A percentile compares a stretch with the other conserved stretches of the same genome.
Conservation (phyloP, 768 basidiomycete species). For the Podaxis sp. region DNA sequence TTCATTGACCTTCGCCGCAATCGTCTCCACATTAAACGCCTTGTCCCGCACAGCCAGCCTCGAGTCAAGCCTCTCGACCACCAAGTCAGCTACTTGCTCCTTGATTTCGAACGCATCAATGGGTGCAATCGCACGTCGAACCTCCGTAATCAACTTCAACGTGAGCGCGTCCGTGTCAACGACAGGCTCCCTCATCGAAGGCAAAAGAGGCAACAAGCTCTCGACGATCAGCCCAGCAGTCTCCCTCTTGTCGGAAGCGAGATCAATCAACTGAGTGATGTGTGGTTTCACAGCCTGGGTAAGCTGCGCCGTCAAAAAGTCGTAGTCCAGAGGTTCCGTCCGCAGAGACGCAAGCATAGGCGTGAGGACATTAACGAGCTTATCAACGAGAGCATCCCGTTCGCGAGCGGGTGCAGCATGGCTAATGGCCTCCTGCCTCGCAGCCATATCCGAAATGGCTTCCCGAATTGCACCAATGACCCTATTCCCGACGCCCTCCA, state of each 20-base stretch:
- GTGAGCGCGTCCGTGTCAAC: constrained; percentile 58
- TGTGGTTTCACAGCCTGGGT: constrained; percentile 87
- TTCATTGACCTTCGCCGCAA: constrained; percentile 56
- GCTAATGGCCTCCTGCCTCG: constrained; percentile 53
- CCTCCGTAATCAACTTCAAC: constrained; percentile 61
- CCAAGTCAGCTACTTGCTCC: constrained; percentile 86
- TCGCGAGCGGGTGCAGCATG: constrained; percentile 47
- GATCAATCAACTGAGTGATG: constrained; percentile 84
- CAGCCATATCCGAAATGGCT: constrained; percentile 54
- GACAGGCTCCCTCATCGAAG: constrained; percentile 34
- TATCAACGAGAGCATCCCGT: constrained; percentile 59
- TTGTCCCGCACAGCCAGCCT: constrained; percentile 78
- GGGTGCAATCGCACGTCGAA: constrained; percentile 68
- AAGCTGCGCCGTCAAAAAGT: constrained; percentile 68
- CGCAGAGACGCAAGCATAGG: constrained; percentile 63
- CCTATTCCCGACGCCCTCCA: constrained; percentile 59
- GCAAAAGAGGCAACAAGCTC: constrained; percentile 64
- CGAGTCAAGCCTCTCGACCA: constrained; percentile 82
- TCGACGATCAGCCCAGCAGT: constrained; percentile 82
- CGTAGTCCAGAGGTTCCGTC: constrained; percentile 74
- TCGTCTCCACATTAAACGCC: constrained; percentile 56
- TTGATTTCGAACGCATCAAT: constrained; percentile 86
- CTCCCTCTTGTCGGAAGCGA: constrained; percentile 86
- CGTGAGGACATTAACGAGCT: constrained; percentile 52
- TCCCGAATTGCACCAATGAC: constrained; percentile 60